These are phyloP conservation scores for Ambrosia artemisiifolia DNA, from an alignment of 129 eudicot genomes.

Conservation along the genomic window DNA sequence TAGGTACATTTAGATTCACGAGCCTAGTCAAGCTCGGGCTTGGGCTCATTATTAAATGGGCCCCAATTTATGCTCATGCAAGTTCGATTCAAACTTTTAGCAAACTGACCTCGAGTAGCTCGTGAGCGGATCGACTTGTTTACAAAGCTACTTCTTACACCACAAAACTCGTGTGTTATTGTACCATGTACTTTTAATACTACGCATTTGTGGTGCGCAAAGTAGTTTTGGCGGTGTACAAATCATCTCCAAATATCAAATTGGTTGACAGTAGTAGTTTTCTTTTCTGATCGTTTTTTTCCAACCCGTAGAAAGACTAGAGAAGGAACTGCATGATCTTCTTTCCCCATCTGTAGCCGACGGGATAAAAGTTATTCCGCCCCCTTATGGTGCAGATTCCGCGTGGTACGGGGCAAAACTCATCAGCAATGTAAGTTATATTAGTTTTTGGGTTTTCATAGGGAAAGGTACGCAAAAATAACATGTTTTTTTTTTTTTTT, in stretches of 20 bases:
- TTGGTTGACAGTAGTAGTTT: neutral
- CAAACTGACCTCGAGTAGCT: neutral
- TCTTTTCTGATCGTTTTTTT: neutral
- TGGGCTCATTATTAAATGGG: neutral
- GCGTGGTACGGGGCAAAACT: slow-evolving; percentile 6
- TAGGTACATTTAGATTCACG: neutral
- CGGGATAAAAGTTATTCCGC: slow-evolving; percentile 4
- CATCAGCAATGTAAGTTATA: slow-evolving; percentile 1
- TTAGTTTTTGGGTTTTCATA: neutral
- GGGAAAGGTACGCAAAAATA: neutral
- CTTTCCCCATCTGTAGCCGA: neutral
- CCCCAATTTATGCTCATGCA: neutral
- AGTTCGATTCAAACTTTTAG: neutral
- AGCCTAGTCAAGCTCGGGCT: neutral
- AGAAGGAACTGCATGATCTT: neutral
- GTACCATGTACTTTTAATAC: neutral
- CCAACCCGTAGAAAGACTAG: neutral
- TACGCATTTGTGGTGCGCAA: neutral
- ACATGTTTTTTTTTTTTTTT: neutral
- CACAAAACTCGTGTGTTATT: neutral
- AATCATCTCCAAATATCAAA: neutral
- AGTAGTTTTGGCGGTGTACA: neutral
- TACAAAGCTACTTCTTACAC: neutral
- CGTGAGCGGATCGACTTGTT: neutral
- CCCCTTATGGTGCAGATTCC: slow-evolving; percentile 4